Conservation (phyloP, 2,329 filamentous ascomycete genomes). For the Neofusicoccum sp. region DNA sequence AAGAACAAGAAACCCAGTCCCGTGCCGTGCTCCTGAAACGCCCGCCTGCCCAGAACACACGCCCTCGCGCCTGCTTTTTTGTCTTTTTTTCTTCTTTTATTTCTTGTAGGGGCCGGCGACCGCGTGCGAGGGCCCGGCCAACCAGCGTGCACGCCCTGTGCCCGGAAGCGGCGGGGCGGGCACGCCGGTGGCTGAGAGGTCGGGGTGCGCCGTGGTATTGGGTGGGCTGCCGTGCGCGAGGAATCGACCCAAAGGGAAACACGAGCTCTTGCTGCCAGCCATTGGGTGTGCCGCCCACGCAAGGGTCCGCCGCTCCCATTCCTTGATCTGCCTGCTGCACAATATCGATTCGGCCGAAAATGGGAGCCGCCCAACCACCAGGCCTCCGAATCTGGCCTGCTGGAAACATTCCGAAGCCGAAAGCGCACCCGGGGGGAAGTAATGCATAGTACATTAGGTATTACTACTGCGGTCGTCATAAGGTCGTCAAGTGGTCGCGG, state of each 20-base stretch:
- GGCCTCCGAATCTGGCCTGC: not conserved
- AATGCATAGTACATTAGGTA: constrained; percentile 20
- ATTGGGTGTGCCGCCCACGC: constrained; percentile 16
- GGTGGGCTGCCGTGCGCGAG: constrained; percentile 1
- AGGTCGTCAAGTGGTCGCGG: constrained; percentile 8
- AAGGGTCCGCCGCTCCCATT: constrained; percentile 11
- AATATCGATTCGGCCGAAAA: constrained; percentile 18
- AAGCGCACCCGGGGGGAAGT: constrained; percentile 15
- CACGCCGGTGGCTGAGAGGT: constrained; percentile 9
- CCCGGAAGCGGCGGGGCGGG: not conserved
- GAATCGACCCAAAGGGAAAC: no score
- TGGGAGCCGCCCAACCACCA: constrained; percentile 16
- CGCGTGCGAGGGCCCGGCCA: not conserved
- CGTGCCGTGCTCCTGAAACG: constrained; percentile 19
- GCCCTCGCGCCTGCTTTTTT: not conserved
- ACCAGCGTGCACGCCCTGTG: constrained; percentile 1
- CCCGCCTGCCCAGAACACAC: not conserved
- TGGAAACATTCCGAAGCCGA: constrained; percentile 19
- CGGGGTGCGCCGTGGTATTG: constrained; percentile 17
- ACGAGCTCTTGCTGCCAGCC: constrained; percentile 9
- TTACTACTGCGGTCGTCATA: constrained; percentile 20
- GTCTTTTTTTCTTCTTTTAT: not conserved
- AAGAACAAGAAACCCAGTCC: not conserved
- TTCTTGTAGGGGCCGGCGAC: not conserved
- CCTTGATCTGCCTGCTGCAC: constrained; percentile 5